phyloP scores from a whole-genome alignment of 257 asterid genomes.

The Ilex aquifolium region DNA sequence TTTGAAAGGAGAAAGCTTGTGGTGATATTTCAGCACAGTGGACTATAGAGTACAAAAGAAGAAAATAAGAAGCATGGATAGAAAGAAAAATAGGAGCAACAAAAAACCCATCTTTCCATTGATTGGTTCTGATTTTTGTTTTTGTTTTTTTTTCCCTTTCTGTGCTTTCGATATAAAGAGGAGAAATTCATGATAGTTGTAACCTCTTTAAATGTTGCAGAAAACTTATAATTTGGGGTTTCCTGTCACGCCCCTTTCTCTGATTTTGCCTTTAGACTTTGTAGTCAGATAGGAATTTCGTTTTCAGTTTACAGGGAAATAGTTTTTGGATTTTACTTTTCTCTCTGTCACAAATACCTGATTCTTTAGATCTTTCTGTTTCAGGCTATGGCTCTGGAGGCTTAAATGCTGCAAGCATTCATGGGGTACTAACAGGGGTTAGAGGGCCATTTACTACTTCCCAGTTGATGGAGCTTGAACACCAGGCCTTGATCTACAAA shows the following conservation, averaged over 20 bases:
- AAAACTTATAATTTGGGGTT: constrained; percentile 9
- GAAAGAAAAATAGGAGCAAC: not conserved
- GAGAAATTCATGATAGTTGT: constrained; percentile 16
- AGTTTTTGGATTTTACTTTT: not conserved
- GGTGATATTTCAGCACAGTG: not conserved
- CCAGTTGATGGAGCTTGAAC: constrained; percentile 78
- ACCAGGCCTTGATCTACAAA: constrained; percentile 81
- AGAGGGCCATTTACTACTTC: constrained; percentile 68
- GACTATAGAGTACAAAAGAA: too few relatives aligned
- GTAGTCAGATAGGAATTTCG: not conserved
- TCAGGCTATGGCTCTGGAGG: constrained; percentile 46
- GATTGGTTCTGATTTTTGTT: constrained; percentile 9
- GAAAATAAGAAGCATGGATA: too few relatives aligned
- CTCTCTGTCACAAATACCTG: not conserved
- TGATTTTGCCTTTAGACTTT: constrained; percentile 7
- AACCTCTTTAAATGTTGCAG: constrained; percentile 19
- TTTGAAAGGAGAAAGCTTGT: constrained; percentile 1
- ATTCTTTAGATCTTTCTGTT: constrained; percentile 8
- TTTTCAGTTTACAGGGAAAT: constrained; percentile 2
- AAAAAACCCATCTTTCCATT: constrained; percentile 15
- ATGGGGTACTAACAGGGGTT: constrained; percentile 35
- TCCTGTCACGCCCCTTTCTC: constrained; percentile 5
- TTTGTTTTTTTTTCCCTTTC: not conserved
- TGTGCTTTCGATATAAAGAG: not conserved
- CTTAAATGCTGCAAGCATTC: constrained; percentile 38